phyloP scores from a whole-genome alignment of 208 protist species.

The Leishmania major region DNA sequence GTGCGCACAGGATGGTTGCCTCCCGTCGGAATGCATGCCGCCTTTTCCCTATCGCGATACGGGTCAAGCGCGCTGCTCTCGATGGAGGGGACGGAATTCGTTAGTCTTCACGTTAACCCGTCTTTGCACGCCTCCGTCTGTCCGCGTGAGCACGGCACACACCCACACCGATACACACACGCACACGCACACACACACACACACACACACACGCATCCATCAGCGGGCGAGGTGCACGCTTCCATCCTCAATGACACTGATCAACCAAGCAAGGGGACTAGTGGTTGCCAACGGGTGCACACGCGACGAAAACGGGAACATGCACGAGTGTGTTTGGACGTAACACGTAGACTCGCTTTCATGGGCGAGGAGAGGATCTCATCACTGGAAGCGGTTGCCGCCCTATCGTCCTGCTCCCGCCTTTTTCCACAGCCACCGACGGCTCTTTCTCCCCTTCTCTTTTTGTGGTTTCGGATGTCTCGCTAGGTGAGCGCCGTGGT shows the following conservation, averaged over 20 bases:
- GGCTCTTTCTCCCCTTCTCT: background rate
- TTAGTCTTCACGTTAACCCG: background rate
- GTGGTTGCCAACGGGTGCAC: background rate
- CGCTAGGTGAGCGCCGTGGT: conserved; percentile 43
- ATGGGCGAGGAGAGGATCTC: background rate
- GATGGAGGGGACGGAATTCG: background rate
- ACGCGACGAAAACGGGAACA: background rate
- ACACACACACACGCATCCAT: background rate
- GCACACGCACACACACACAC: background rate
- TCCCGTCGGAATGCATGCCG: background rate
- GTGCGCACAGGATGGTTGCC: background rate
- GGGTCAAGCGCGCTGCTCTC: background rate
- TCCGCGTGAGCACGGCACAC: background rate
- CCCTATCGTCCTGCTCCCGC: background rate
- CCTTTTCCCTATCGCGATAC: background rate
- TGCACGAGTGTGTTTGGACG: background rate
- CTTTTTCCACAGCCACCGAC: background rate
- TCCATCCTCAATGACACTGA: background rate
- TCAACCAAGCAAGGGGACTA: background rate
- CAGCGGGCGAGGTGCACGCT: background rate
- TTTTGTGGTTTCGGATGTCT: background rate
- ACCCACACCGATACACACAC: too few species aligned
- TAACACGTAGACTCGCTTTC: background rate
- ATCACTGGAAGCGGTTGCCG: background rate
- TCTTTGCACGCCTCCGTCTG: background rate